phyloP scores from a whole-genome alignment of 805 yeast species.

The Kuraishia hungarica region DNA sequence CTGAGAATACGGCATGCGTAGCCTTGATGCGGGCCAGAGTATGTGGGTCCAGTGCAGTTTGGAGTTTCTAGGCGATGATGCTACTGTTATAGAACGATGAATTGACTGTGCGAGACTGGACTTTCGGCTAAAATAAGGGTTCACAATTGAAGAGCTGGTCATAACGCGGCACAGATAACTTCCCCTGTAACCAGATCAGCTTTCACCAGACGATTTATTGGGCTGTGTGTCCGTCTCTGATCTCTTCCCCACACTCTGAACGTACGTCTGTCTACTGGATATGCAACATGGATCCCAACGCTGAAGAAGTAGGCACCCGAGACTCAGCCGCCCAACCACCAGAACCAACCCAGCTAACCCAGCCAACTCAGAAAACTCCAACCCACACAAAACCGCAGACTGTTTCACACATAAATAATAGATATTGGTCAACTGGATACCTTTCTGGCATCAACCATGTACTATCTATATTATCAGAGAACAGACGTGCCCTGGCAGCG shows the following conservation, averaged over 20 bases:
- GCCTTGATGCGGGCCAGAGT: no score
- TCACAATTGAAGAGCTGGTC: no score
- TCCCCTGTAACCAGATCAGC: no score
- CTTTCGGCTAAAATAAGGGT: no score
- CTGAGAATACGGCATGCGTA: background rate
- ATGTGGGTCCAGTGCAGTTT: no score
- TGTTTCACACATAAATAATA: conserved; percentile 6
- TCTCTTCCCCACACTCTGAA: background rate
- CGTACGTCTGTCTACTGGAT: background rate
- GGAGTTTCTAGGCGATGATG: no score
- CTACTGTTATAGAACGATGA: no score
- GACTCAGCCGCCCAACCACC: background rate
- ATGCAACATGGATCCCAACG: background rate
- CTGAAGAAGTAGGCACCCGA: background rate
- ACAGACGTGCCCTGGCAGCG: conserved; percentile 2
- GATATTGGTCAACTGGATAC: conserved; percentile 11
- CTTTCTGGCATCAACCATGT: conserved; percentile 6
- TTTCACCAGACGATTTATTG: no score
- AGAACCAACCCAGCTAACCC: background rate
- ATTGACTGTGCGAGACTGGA: no score
- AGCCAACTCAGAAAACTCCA: background rate
- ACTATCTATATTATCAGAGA: conserved; percentile 4
- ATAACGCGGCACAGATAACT: no score
- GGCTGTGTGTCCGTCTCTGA: no score
- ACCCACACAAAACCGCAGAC: no score